These are phyloP conservation scores for Beta vulgaris DNA, from an alignment of 148 eudicot genomes.

Conservation along the genomic window DNA sequence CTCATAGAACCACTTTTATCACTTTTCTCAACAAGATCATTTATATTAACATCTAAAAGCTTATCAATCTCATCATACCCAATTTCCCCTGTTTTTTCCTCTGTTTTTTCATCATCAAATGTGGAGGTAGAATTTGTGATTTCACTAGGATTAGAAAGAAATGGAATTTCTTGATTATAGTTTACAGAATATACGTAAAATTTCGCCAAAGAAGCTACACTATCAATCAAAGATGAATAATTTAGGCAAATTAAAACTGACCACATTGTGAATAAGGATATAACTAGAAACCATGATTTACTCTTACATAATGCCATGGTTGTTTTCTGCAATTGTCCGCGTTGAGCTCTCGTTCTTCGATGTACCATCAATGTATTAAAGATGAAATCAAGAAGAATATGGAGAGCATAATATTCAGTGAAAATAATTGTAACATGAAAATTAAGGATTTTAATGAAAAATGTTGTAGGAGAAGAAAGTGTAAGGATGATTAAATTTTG, in stretches of 20 bases:
- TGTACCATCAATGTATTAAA: constrained; percentile 18
- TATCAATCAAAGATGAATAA: constrained; percentile 38
- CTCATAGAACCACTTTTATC: neutral
- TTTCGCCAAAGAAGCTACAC: constrained; percentile 33
- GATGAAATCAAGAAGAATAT: neutral
- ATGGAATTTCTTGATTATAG: constrained; percentile 22
- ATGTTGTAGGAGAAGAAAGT: neutral
- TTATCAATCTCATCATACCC: constrained; percentile 26
- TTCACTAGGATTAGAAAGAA: neutral
- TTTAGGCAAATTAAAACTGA: constrained; percentile 37
- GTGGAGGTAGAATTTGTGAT: neutral
- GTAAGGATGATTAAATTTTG: neutral
- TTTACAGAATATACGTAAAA: constrained; percentile 38
- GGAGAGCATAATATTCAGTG: neutral
- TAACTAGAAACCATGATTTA: constrained; percentile 30
- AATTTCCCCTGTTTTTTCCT: neutral
- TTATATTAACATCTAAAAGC: constrained; percentile 14
- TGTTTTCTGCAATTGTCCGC: constrained; percentile 19
- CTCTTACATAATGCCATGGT: constrained; percentile 29
- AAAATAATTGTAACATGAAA: neutral
- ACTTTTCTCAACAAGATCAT: constrained; percentile 19
- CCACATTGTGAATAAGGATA: constrained; percentile 38
- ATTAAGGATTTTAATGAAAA: neutral
- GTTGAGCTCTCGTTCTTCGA: constrained; percentile 11
- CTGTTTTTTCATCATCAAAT: neutral